Conservation (phyloP, 768 basidiomycete genomes). For the Hydnomerulius pinastri region DNA sequence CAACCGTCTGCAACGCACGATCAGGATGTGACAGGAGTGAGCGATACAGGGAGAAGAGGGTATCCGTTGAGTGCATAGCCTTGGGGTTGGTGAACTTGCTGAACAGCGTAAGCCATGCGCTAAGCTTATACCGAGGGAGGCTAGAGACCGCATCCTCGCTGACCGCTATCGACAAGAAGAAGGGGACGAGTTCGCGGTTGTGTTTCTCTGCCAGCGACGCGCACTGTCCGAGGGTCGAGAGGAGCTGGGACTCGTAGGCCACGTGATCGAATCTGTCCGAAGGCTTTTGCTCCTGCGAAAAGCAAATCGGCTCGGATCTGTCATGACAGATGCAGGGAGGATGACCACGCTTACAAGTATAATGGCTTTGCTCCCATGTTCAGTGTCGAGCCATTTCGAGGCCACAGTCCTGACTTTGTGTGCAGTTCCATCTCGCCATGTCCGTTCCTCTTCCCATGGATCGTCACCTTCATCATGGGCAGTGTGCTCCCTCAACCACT, state of each 20-base stretch:
- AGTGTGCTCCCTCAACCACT: conserved; percentile 27
- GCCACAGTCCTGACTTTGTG: conserved; percentile 58
- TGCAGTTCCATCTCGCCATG: conserved; percentile 77
- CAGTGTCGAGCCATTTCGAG: conserved; percentile 45
- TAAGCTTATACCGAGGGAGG: conserved; percentile 62
- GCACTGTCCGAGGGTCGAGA: conserved; percentile 68
- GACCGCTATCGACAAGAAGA: conserved; percentile 64
- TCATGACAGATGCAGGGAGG: not conserved
- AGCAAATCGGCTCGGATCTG: not conserved
- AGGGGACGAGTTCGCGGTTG: conserved; percentile 82
- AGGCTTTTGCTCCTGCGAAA: conserved; percentile 38
- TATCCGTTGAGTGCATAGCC: conserved; percentile 69
- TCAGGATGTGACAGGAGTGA: conserved; percentile 86
- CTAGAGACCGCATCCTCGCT: conserved; percentile 33
- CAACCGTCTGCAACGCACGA: conserved; percentile 67
- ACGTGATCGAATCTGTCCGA: conserved; percentile 66
- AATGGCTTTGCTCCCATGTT: conserved; percentile 33
- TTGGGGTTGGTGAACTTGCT: conserved; percentile 94
- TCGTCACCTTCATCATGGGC: conserved; percentile 24
- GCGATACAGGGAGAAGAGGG: conserved; percentile 65
- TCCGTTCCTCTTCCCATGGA: conserved; percentile 66
- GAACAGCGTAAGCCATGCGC: conserved; percentile 81
- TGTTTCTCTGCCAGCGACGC: conserved; percentile 80
- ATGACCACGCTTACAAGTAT: conserved; percentile 30
- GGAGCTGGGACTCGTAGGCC: conserved; percentile 82